phyloP scores from a whole-genome alignment of 257 asterid species.

The Nemophila menziesii region DNA sequence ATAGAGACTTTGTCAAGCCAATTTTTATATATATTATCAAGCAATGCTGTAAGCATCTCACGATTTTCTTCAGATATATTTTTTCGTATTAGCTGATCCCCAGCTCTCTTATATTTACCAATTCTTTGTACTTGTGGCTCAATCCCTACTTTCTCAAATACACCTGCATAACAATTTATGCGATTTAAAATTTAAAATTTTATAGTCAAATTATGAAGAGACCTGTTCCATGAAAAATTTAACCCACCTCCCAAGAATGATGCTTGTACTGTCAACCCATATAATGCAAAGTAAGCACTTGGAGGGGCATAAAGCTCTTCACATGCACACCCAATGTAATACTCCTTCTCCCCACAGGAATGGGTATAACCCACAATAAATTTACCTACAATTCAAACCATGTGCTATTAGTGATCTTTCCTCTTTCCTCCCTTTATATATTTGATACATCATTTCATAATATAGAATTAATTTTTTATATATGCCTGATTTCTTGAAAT shows the following conservation, averaged over 20 bases:
- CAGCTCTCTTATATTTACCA: slow-evolving; percentile 95
- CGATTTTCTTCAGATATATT: slow-evolving; percentile 77
- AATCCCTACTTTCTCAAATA: slow-evolving; percentile 74
- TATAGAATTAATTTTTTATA: too few relatives aligned
- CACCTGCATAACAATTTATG: slow-evolving; percentile 68
- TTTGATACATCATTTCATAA: too few relatives aligned
- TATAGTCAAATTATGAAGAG: background rate
- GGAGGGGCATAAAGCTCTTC: slow-evolving; percentile 95
- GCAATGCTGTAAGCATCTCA: slow-evolving; percentile 78
- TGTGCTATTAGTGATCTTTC: background rate
- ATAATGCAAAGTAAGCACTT: slow-evolving; percentile 86
- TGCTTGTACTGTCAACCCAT: slow-evolving; percentile 86
- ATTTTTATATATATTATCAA: slow-evolving; percentile 65
- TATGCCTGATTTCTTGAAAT: slow-evolving; percentile 88
- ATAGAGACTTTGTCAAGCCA: slow-evolving; percentile 67
- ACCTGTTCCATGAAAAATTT: slow-evolving; percentile 13
- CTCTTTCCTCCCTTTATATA: background rate
- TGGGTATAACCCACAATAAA: slow-evolving; percentile 70
- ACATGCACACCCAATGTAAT: slow-evolving; percentile 83
- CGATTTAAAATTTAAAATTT: background rate
- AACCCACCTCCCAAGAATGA: slow-evolving; percentile 88
- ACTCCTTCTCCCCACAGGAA: slow-evolving; percentile 85
- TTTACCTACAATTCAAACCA: slow-evolving; percentile 44
- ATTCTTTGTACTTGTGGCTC: slow-evolving; percentile 87
- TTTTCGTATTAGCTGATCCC: slow-evolving; percentile 77